A percentile compares a stretch with the other conserved stretches of the same genome.
phyloP scores from a whole-genome alignment of 108 stramenopile species.

The Pseudonitzschia delicatissima region DNA sequence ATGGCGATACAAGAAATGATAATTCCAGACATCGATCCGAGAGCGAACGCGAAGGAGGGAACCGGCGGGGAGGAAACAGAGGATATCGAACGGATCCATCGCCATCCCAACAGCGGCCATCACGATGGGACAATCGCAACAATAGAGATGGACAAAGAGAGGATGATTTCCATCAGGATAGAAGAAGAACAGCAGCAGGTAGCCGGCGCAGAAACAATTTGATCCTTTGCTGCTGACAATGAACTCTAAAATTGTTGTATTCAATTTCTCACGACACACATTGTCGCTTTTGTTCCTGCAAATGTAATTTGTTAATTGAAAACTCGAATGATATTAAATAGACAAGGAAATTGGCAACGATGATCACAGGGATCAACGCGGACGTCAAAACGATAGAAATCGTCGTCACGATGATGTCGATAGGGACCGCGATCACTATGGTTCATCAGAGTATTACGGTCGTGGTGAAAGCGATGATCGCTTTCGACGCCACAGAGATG shows the following conservation, averaged over 20 bases:
- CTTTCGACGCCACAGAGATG: neutral
- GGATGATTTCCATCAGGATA: no score
- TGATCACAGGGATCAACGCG: neutral
- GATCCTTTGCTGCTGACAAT: no score
- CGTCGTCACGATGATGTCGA: no score
- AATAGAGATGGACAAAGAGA: neutral
- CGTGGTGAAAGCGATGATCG: neutral
- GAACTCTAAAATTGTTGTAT: neutral
- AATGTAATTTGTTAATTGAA: no score
- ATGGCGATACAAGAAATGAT: neutral
- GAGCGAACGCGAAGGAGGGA: neutral
- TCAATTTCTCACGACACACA: neutral
- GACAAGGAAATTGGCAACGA: neutral
- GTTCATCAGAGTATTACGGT: no score
- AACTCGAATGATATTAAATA: neutral
- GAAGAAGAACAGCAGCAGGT: neutral
- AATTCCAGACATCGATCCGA: neutral
- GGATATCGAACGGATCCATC: slow-evolving; percentile 1
- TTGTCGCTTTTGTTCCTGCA: no score
- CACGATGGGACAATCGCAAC: neutral
- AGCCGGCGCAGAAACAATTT: no score
- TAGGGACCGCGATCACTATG: no score
- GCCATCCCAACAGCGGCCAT: slow-evolving; percentile 1
- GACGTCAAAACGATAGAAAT: no score
- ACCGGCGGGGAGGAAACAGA: neutral